Evolutionary conservation across 257 asterid genomes (phyloP).

Genomic region (Rehmannia glutinosa): DNA sequence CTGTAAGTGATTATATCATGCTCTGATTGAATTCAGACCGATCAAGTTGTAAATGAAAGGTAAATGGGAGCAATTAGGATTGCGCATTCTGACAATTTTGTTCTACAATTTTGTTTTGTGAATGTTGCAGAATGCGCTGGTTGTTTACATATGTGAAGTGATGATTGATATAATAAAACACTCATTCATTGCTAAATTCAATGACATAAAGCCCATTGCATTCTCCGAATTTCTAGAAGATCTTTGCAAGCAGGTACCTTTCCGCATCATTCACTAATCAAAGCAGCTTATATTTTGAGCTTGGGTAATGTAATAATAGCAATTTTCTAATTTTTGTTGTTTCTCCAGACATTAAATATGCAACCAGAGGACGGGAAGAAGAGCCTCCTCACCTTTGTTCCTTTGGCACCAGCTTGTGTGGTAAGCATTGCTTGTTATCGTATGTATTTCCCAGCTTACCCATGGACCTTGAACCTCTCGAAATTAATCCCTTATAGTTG

Average conservation of each 20-base stretch:
- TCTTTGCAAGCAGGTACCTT: conserved; percentile 89
- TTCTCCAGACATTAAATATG: conserved; percentile 60
- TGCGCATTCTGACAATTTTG: neutral
- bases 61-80: neutral
- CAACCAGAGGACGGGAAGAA: conserved; percentile 61
- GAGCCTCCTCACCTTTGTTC: conserved; percentile 82
- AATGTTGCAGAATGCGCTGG: conserved; percentile 80
- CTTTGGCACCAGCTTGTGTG: conserved; percentile 96
- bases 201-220: conserved; percentile 80
- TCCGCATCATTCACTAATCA: neutral
- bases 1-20: conserved; percentile 45
- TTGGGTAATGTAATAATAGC: neutral
- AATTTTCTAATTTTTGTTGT: conserved; percentile 1
- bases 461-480: neutral
- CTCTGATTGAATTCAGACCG: neutral
- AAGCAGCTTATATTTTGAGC: neutral
- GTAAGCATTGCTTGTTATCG: conserved; percentile 42
- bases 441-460: too few relatives aligned
- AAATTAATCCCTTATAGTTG: neutral
- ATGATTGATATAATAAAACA: conserved; percentile 88
- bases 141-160: conserved; percentile 80
- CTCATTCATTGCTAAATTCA: conserved; percentile 94
- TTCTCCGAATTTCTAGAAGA: conserved; percentile 95
- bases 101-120: neutral
- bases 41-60: neutral